Base-by-base conservation (phyloP, 306 rosid species). In the apple (Malus domestica) region DNA sequence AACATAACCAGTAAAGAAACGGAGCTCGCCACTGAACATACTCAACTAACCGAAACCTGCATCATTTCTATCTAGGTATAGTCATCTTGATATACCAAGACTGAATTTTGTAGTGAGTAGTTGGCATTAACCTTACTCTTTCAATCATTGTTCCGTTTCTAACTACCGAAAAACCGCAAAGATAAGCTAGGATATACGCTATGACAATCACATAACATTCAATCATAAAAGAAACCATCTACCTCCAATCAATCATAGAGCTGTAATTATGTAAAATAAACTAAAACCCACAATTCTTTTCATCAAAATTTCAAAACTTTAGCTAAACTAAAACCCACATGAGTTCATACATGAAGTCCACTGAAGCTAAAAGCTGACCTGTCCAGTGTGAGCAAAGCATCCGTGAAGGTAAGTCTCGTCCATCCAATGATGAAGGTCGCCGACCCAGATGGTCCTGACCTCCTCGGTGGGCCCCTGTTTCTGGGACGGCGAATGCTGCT, bases 351-450 rank as follows among this genome's bases (percentile, higher is more conserved):
- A 54, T 3, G 62, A 33, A 15, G 15, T 35, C 65, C 67, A 14
- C 30, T 6, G 9, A 13, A 14, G 29, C 29, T 59, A 27, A 69
- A 32, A 45, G 46, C 67, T 63, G 13, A 89, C 98, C 93, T 93
- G 96, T 44, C 95, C 90, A 11, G 96, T 90, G 71, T 90, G 87
- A 76, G 90, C 93, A 57, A 93, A 93, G 80, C 98, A 93, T 73
- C 63, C 77, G 63, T 87, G 91, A 61, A 93, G 91, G 77, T 90
- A 93, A 45, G 80, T 45, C 88, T 93, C 98, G 55, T 90, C 98
- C 96, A 93, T 93, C 98, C 98, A 90, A 76, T 90, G 93, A 70
- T 88, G 90, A 55, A 92, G 96, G 84, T 93, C 98, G 15, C 98
- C 98, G 23, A 90, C 89, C 98, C 98, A 93, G 85, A 93, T 75